A percentile compares a stretch with the other conserved stretches of the same genome.
These are phyloP conservation scores for Alloascoidea hylecoeti DNA, from an alignment of 805 yeast genomes.

Conservation along the genomic window DNA sequence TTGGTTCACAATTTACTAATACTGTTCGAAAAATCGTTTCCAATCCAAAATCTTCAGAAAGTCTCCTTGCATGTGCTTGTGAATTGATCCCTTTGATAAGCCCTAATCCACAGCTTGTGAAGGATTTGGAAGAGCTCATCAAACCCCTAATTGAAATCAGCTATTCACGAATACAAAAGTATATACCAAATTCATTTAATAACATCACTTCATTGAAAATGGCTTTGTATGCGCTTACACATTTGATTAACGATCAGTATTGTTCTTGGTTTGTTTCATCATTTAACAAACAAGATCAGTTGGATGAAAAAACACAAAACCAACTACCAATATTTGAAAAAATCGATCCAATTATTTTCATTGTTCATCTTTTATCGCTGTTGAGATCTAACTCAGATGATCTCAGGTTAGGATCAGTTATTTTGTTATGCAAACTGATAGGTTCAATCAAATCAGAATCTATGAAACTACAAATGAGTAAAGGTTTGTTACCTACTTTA, in stretches of 20 bases:
- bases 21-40: not conserved
- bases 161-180: not conserved
- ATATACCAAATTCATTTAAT: no score
- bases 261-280: slow-evolving; percentile 4
- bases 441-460: not conserved
- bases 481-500: slow-evolving; percentile 7
- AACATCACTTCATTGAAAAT: slow-evolving; percentile 6
- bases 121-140: not conserved
- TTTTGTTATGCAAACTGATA: not conserved
- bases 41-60: not conserved
- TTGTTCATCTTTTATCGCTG: not conserved
- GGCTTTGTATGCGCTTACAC: slow-evolving; percentile 12
- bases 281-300: not conserved
- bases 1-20: not conserved
- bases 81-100: not conserved
- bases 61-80: not conserved
- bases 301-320: no score
- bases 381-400: not conserved
- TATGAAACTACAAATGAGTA: not conserved
- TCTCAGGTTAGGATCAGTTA: not conserved
- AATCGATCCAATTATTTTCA: not conserved
- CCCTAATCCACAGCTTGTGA: not conserved
- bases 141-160: not conserved
- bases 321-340: not conserved
- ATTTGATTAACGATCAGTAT: slow-evolving; percentile 7